Evolutionary conservation across 176 grass and related monocot species (phyloP), one percentile per base, ranked within the genome.

Genomic region (Triticum aestivum): DNA sequence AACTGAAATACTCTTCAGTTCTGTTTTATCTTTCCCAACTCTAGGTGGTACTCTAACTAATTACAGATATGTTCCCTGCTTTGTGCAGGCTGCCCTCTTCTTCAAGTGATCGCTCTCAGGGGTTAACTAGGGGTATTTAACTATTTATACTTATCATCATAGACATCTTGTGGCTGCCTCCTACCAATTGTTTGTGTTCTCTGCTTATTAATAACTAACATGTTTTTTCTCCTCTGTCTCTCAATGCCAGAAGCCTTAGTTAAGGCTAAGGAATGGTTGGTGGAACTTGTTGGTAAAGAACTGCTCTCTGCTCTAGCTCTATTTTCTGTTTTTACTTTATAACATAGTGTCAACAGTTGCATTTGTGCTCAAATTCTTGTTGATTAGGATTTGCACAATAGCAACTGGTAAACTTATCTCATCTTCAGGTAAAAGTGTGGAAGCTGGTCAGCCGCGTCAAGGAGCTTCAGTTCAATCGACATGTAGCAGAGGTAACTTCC

Each of bases 221-320:
- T 26, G 38, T 72, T 6, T 6, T 12, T 45, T 7, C 21, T n/a
- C 11, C 2, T 11, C 10, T 73, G 39, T 73, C 2, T 27, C 3
- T 74, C n/a, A 13, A 27, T 47, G 12, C 71, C 42, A 75, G 41
- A 75, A 75, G 13, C 23, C 24, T 75, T 18, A 49, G 24, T 75
- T 17, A 75, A 75, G 23, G 72, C 72, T 24, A 75, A 75, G 72
- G 72, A 75, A 75, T 75, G 72, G 72, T 29, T 75, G 72, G 71
- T 74, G 41, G 41, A 74, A 0, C 71, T 74, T 1, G 71, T 74
- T 49, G 71, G 71, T 74, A 74, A 15, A 47, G 0, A 47, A 47
- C 39, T 74, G 14, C 21, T 47, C 39, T 49, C 23, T 44, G 9
- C 10, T 9, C n/a, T 74, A 73, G 11, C 39, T 73, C 39, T 73